These are phyloP conservation scores for Blastobotrys mokoenaii DNA, from an alignment of 805 yeast species.

Conservation along the genomic window DNA sequence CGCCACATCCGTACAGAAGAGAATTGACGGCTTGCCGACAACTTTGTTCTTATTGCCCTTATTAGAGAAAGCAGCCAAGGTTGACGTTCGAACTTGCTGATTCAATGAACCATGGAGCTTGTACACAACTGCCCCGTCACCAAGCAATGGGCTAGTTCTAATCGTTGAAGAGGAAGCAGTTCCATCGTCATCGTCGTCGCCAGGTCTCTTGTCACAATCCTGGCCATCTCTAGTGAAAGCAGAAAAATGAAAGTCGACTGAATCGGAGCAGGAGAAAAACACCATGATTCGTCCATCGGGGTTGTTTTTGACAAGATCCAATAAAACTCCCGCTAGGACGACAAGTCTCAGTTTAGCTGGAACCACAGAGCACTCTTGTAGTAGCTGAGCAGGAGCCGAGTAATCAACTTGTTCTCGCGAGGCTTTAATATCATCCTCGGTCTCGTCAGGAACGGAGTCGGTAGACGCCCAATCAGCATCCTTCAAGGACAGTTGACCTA, in stretches of 20 bases:
- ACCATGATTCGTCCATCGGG: slow-evolving; percentile 42
- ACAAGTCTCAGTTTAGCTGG: slow-evolving; percentile 91
- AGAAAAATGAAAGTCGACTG: slow-evolving; percentile 88
- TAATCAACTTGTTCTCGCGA: slow-evolving; percentile 11
- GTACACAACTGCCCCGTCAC: slow-evolving; percentile 40
- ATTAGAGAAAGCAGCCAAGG: slow-evolving; percentile 49
- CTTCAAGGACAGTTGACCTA: slow-evolving; percentile 69
- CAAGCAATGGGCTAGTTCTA: slow-evolving; percentile 46
- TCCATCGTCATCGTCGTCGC: slow-evolving; percentile 29
- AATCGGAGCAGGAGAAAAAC: slow-evolving; percentile 88
- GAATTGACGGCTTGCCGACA: slow-evolving; percentile 44
- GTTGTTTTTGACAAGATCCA: slow-evolving; percentile 34
- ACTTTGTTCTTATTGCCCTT: slow-evolving; percentile 14
- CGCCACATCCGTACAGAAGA: slow-evolving; percentile 96
- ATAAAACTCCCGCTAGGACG: slow-evolving; percentile 60
- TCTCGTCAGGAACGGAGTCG: slow-evolving; percentile 25
- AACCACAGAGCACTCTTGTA: slow-evolving; percentile 71
- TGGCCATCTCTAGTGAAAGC: slow-evolving; percentile 56
- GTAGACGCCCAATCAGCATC: slow-evolving; percentile 63
- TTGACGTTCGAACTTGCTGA: slow-evolving; percentile 74
- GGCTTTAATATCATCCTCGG: slow-evolving; percentile 20
- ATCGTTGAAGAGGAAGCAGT: slow-evolving; percentile 33
- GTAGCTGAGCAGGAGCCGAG: slow-evolving; percentile 83
- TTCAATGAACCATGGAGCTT: slow-evolving; percentile 87
- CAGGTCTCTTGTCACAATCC: slow-evolving; percentile 14